Conservation (phyloP, 352 stramenopile genomes). For the Albugo candida region DNA sequence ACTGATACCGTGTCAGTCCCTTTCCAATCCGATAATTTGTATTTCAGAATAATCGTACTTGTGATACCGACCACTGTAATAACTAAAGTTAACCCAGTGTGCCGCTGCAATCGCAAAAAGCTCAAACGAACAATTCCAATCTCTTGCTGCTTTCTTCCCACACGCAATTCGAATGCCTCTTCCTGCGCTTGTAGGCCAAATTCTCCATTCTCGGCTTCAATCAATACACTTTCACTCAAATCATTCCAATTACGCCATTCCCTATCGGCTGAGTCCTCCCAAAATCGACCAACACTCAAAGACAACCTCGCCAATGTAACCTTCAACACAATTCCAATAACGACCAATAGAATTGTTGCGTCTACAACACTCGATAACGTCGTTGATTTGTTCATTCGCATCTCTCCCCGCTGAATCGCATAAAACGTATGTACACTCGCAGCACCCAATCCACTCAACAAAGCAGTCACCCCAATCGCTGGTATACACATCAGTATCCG, state of each 20-base stretch:
- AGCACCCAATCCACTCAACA: too few relatives aligned
- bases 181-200: conserved; percentile 46
- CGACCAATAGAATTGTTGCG: too few relatives aligned
- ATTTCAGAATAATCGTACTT: too few relatives aligned
- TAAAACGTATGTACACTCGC: too few relatives aligned
- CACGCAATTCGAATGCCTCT: conserved; percentile 22
- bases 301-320: background rate
- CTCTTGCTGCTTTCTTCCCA: conserved; percentile 34
- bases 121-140: conserved; percentile 32
- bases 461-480: too few relatives aligned
- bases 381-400: background rate
- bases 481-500: too few relatives aligned
- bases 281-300: background rate
- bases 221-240: conserved; percentile 24
- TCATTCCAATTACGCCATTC: conserved; percentile 2
- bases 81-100: conserved; percentile 14
- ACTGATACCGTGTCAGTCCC: too few relatives aligned
- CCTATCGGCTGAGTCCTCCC: background rate
- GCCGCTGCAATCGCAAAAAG: conserved; percentile 28
- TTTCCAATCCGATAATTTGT: too few relatives aligned
- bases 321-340: background rate
- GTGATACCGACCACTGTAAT: too few relatives aligned
- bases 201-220: conserved; percentile 36
- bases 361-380: background rate
- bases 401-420: background rate